A percentile compares a stretch with the other conserved stretches of the same genome.
Conservation (phyloP, 2,329 filamentous ascomycete genomes). For the Aspergillus arachidicola region DNA sequence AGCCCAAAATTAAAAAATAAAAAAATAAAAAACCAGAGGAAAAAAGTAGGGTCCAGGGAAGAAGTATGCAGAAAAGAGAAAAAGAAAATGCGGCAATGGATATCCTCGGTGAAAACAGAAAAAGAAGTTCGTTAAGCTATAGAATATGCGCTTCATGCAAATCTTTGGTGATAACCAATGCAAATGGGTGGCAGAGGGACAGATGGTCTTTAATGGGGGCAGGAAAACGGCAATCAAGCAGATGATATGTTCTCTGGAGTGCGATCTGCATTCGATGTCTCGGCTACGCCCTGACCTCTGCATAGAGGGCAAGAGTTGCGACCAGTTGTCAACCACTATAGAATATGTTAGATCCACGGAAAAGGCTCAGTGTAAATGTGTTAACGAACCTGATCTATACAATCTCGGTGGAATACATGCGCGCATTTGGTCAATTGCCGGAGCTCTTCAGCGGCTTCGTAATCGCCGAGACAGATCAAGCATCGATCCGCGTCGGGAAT, state of each 20-base stretch:
- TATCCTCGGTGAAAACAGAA: slow-evolving; percentile 28
- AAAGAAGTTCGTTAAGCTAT: slow-evolving; percentile 29
- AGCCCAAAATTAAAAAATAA: slow-evolving; percentile 11
- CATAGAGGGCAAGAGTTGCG: slow-evolving; percentile 44
- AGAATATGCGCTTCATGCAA: slow-evolving; percentile 37
- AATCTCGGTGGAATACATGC: slow-evolving; percentile 69
- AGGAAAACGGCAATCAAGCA: slow-evolving; percentile 11
- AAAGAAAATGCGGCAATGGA: slow-evolving; percentile 28
- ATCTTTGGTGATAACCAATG: slow-evolving; percentile 19
- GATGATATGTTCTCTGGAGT: slow-evolving; percentile 17
- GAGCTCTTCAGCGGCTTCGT: slow-evolving; percentile 63
- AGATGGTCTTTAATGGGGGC: slow-evolving; percentile 13
- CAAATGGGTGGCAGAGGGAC: not conserved
- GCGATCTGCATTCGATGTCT: slow-evolving; percentile 29
- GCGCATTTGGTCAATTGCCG: slow-evolving; percentile 64
- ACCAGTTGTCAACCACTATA: slow-evolving; percentile 66
- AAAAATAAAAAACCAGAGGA: not conserved
- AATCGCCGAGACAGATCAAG: slow-evolving; percentile 68
- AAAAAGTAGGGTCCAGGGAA: not conserved
- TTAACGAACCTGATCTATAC: slow-evolving; percentile 66
- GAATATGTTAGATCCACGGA: slow-evolving; percentile 30
- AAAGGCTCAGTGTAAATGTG: not conserved
- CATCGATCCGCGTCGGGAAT: slow-evolving; percentile 59
- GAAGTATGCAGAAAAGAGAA: slow-evolving; percentile 17
- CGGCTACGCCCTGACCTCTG: slow-evolving; percentile 45